Percentiles rank a stretch among this genome's conserved stretches.
Evolutionary conservation across 306 rosid genomes (phyloP).

Genomic region (Prosopis cineraria): DNA sequence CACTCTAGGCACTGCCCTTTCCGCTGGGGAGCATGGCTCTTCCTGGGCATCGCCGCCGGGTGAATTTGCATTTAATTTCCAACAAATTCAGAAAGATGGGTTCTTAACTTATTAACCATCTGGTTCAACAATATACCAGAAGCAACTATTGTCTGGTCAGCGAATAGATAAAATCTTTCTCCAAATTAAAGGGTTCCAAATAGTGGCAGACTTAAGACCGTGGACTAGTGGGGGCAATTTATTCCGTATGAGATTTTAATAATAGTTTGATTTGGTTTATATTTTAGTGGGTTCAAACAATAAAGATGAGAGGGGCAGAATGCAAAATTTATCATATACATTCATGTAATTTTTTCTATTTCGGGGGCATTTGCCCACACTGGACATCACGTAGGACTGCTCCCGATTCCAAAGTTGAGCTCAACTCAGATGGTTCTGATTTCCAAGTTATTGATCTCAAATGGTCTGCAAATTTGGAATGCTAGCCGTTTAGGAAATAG

Average conservation of each 20-base stretch:
- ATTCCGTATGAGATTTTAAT: too few relatives aligned
- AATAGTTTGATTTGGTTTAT: too few relatives aligned
- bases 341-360: too few relatives aligned
- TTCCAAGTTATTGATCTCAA: conserved; percentile 37
- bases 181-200: conserved; percentile 40
- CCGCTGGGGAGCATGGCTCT: conserved; percentile 7
- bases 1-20: conserved; percentile 31
- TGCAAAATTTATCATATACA: too few relatives aligned
- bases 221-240: too few relatives aligned
- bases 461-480: conserved; percentile 24
- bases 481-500: not conserved
- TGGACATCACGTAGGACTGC: too few relatives aligned
- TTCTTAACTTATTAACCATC: conserved; percentile 47
- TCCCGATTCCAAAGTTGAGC: conserved; percentile 47
- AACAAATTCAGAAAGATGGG: conserved; percentile 7
- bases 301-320: too few relatives aligned
- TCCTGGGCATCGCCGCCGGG: conserved; percentile 42
- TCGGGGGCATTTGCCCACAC: too few relatives aligned
- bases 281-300: too few relatives aligned
- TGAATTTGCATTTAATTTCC: conserved; percentile 57
- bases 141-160: conserved; percentile 51
- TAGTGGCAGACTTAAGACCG: too few relatives aligned
- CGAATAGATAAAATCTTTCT: conserved; percentile 24
- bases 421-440: conserved; percentile 26
- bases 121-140: conserved; percentile 49